Evolutionary conservation across 2,329 filamentous ascomycete species (phyloP), one percentile per base, ranked within the genome.

Genomic region (Fusarium paranaense): DNA sequence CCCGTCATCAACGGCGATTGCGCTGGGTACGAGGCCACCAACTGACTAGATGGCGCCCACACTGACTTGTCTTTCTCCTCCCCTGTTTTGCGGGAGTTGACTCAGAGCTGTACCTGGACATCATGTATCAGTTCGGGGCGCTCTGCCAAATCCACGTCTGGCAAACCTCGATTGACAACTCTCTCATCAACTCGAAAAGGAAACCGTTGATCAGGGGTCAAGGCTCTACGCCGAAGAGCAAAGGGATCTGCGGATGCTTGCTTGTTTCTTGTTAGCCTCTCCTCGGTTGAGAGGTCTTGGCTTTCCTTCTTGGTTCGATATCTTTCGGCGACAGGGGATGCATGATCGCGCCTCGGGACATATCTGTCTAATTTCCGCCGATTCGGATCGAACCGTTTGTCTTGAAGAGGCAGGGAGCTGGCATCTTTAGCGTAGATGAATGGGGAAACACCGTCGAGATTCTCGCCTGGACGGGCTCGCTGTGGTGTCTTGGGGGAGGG

Each of bases 41-140:
- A 97, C 91, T 20, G 91, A 90, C 94, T 94, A 97, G 20, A 96
- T 87, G 11, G 91, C 88, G 4, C 93, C 92, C 70, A 87, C 84
- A 80, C 93, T 95, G 70, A 90, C 85, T 79, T 91, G 86, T 65
- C 87, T 81, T 40, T 81, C 80, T 30, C 58, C 67, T 61, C 64
- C 66, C 40, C 57, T 54, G 42, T 79, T 81, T 9, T 76, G 77
- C 13, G 75, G 70, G 4, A 79, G 33, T 22, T 74, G 74, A 1
- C 74, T 75, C 18, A 81, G 71, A 32, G 82, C 73, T 33, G 74
- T 79, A 10, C 78, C 77, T 59, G 72, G 68, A 76, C 52, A 38
- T 18, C 14, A 27, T 11, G 30, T 38, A 33, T 78, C 33, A 76
- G 73, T 40, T 16, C 18, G n/a, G 18, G 22, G 30, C 6, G 47